Evolutionary conservation across 257 asterid genomes (phyloP).

Genomic region (Paraleonurus japonicus): DNA sequence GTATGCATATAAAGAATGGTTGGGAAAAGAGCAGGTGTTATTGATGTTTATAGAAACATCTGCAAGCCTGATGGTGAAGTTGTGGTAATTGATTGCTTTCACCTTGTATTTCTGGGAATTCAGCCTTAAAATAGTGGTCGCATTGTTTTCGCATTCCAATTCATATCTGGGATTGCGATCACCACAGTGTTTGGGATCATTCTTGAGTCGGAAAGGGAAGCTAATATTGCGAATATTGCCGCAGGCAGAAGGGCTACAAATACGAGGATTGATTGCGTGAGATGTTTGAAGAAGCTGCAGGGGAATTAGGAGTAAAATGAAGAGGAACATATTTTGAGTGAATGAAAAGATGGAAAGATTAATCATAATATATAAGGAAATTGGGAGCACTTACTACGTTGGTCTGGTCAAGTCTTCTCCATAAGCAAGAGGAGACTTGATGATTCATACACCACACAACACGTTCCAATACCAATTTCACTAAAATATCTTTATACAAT

Average conservation of each 20-base stretch:
- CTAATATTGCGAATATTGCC: not conserved
- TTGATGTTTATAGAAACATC: not conserved
- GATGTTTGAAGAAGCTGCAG: too few species aligned
- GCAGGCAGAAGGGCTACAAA: not conserved
- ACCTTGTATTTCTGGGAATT: too few species aligned
- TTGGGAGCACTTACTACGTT: too few species aligned
- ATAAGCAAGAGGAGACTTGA: too few species aligned
- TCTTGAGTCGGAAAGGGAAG: not conserved
- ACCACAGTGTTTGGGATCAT: not conserved
- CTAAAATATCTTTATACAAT: too few species aligned
- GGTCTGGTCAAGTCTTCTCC: too few species aligned
- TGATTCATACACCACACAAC: too few species aligned
- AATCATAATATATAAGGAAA: too few species aligned
- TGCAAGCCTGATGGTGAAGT: conserved; percentile 24
- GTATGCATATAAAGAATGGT: not conserved
- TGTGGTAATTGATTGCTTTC: too few species aligned
- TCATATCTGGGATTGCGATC: not conserved
- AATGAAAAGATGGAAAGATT: too few species aligned
- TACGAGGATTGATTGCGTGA: too few species aligned
- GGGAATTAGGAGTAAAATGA: not conserved
- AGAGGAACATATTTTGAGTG: not conserved
- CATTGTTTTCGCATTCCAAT: not conserved
- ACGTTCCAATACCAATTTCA: too few species aligned
- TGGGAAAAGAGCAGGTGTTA: not conserved
- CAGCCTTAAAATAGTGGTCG: not conserved